A percentile compares a stretch with the other conserved stretches of the same genome.
Conservation (phyloP, 2,329 filamentous ascomycete genomes). For the Grosmannia penicillata region DNA sequence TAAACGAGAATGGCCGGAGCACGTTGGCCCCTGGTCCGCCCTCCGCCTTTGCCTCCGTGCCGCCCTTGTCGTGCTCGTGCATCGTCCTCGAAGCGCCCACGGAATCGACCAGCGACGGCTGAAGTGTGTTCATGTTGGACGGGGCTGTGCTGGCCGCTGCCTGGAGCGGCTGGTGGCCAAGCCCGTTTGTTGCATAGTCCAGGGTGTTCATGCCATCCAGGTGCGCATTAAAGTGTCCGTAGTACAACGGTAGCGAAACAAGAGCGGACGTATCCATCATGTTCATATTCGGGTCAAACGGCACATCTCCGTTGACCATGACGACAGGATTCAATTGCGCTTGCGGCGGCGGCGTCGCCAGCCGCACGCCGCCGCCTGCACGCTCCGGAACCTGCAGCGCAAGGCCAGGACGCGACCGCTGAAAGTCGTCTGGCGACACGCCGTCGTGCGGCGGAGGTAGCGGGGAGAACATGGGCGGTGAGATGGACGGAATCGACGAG, state of each 20-base stretch:
- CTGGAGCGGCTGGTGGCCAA: neutral
- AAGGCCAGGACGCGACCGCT: constrained; percentile 26
- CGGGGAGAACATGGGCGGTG: neutral
- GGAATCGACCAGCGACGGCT: no score
- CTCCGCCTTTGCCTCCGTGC: no score
- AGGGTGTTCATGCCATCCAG: neutral
- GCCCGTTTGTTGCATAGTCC: neutral
- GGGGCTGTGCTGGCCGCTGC: neutral
- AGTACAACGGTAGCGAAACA: neutral
- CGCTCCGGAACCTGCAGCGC: constrained; percentile 44
- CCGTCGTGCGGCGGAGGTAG: neutral
- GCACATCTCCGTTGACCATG: constrained; percentile 17
- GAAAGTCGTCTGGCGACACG: no score
- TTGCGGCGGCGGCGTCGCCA: constrained; percentile 16
- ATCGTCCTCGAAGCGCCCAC: no score
- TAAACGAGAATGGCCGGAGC: neutral
- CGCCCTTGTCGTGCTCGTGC: no score
- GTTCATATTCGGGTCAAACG: neutral
- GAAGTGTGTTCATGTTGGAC: no score
- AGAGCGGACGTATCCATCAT: neutral
- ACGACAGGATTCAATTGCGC: constrained; percentile 5
- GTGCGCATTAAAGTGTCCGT: neutral
- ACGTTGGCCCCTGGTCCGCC: no score
- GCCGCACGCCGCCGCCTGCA: constrained; percentile 16
- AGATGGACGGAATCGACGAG: no score